Base-by-base conservation (phyloP, 495 filamentous ascomycete genomes). In the Xylaria curta region DNA sequence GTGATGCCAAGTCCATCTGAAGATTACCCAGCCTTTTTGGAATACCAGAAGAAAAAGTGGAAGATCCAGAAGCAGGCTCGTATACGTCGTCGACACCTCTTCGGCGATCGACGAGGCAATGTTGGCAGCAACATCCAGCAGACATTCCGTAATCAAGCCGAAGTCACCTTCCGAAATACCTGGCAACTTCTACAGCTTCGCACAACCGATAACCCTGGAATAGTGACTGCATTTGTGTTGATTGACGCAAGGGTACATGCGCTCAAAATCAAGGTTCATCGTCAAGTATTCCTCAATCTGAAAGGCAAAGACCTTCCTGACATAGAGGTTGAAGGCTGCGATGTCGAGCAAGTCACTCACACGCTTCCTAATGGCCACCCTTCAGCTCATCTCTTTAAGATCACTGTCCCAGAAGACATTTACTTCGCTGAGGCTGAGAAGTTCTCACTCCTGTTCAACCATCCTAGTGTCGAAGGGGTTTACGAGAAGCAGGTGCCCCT, bases 21-120 rank as follows among this genome's bases (percentile, higher is more conserved):
- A 53, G 93, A 99, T 81, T 99, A 99, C 71, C 82, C 87, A 28
- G 94, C 89, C 0, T 99, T 97, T 84, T 82, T 99, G 59, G 87
- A 91, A 78, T 99, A 99, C 76, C 96, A 99, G 78, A 99, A 99
- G 81, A 89, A 94, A 82, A 99, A 99, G 79, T 99, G 96, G 96
- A 97, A 94, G 82, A 92, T 99, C 36, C 96, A 99, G 79, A 97
- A 93, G 76, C 93, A 97, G 80, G 95, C 96, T 51, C 89, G 95
- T 51, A 87, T 91, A 75, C 91, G 96, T 13, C 88, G 96, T 58
- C 89, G 95, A 53, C 96, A 99, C 77, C 85, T 98, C 4, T 99
- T 98, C 76, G 96, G 96, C 42, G 95, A 99, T 73, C 81, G 83
- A 21, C 91, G 92, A 59, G 87, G 86, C 13, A 90, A 88, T 72